Evolutionary conservation across 305 asterid genomes (phyloP).

Genomic region (Fraxinus angustifolia): DNA sequence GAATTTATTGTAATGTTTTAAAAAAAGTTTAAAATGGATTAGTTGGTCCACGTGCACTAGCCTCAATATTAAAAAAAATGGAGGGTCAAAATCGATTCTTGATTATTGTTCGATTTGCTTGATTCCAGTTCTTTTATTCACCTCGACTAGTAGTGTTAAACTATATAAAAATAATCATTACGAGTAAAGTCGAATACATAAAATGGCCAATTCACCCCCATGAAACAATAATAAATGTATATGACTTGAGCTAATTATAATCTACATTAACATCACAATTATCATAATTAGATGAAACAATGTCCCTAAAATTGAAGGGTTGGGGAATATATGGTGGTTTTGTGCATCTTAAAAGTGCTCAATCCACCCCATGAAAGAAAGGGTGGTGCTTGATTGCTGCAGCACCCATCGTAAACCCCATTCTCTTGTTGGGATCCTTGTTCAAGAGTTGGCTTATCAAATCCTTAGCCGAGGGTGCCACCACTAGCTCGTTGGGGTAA

Average conservation of each 20-base stretch:
- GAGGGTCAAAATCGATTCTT: background rate
- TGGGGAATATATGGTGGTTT: constrained; percentile 59
- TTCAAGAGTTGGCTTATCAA: constrained; percentile 51
- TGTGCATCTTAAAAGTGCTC: constrained; percentile 73
- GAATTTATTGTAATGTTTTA: background rate
- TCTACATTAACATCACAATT: constrained; percentile 40
- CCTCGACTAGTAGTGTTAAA: background rate
- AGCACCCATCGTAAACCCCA: constrained; percentile 73
- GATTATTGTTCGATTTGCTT: no score
- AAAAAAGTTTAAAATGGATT: background rate
- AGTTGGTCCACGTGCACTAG: background rate
- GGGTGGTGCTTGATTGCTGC: constrained; percentile 63
- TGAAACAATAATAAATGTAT: background rate
- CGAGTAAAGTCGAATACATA: background rate
- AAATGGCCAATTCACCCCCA: background rate
- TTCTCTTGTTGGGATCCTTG: constrained; percentile 64
- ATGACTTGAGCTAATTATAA: constrained; percentile 27
- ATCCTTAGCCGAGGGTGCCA: constrained; percentile 47
- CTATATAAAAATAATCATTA: background rate
- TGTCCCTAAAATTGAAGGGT: constrained; percentile 26
- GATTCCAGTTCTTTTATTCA: background rate
- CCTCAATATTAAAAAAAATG: background rate
- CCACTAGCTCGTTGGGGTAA: constrained; percentile 58
- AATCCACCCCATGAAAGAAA: constrained; percentile 68
- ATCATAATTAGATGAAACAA: constrained; percentile 30